Percentiles rank a stretch among this genome's conserved stretches.
These are phyloP conservation scores for Fusarium tanahbumbuense DNA, from an alignment of 2,329 filamentous ascomycete species.

Conservation along the genomic window DNA sequence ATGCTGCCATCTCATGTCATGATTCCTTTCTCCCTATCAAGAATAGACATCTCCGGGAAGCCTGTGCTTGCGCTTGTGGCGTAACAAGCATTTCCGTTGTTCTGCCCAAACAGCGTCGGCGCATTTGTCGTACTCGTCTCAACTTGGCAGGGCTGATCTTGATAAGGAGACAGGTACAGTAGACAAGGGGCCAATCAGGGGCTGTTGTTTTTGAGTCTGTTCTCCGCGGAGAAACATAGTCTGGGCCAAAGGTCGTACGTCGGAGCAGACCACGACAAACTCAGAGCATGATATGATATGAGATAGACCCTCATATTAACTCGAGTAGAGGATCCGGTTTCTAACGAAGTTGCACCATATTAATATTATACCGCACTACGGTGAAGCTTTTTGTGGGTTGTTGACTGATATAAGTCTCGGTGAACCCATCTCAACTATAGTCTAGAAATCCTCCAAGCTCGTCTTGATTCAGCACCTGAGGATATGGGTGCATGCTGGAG, in stretches of 20 bases:
- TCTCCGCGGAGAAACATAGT: constrained; percentile 43
- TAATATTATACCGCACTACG: not conserved
- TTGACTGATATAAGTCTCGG: constrained; percentile 18
- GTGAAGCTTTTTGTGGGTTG: constrained; percentile 22
- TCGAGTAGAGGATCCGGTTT: constrained; percentile 4
- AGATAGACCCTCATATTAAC: constrained; percentile 11
- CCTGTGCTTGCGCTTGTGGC: constrained; percentile 3
- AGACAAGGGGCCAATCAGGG: constrained; percentile 34
- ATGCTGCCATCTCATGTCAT: constrained; percentile 12
- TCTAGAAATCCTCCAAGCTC: not conserved
- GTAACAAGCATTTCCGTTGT: constrained; percentile 43
- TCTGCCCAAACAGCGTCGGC: constrained; percentile 16
- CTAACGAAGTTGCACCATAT: constrained; percentile 13
- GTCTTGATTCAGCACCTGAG: not conserved
- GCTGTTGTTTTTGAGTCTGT: not conserved
- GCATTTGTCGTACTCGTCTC: constrained; percentile 16
- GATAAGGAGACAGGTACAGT: constrained; percentile 39
- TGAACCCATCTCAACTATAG: constrained; percentile 15
- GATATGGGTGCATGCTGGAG: not conserved
- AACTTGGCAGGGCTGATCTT: constrained; percentile 32
- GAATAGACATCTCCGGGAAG: constrained; percentile 41
- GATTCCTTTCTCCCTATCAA: constrained; percentile 36
- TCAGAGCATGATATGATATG: constrained; percentile 29
- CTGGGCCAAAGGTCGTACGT: constrained; percentile 34
- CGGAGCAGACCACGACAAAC: constrained; percentile 29